These are phyloP conservation scores for Sindora glabra DNA, from an alignment of 306 rosid species.

Conservation along the genomic window DNA sequence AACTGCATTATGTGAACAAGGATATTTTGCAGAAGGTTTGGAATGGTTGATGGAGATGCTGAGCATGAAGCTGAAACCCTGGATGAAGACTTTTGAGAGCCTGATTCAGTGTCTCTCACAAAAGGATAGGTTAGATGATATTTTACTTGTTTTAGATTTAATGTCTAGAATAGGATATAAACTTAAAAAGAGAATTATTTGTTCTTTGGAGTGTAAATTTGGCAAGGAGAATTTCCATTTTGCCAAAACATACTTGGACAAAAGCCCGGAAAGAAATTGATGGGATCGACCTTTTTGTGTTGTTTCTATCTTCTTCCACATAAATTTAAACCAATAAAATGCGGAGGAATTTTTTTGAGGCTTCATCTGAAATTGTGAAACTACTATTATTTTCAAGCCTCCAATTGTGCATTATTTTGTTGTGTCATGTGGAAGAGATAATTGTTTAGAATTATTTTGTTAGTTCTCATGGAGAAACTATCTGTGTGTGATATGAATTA, in stretches of 20 bases:
- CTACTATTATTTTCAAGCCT: too few species aligned
- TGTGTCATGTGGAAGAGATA: too few species aligned
- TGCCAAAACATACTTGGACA: conserved; percentile 22
- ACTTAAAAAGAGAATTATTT: conserved; percentile 11
- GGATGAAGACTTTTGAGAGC: conserved; percentile 34
- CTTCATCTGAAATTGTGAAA: not conserved
- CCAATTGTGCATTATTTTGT: not conserved
- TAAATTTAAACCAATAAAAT: too few species aligned
- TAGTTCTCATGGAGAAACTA: too few species aligned
- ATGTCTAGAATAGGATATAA: conserved; percentile 55
- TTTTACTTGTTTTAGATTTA: conserved; percentile 47
- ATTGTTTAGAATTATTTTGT: too few species aligned
- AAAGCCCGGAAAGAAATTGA: conserved; percentile 31
- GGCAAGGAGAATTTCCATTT: too few species aligned
- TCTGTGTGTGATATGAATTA: too few species aligned
- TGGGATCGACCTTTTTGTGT: not conserved
- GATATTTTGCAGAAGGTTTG: conserved; percentile 40
- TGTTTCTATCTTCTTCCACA: conserved; percentile 17
- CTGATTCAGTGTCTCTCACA: conserved; percentile 33
- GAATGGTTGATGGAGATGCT: conserved; percentile 19
- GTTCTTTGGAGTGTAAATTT: too few species aligned
- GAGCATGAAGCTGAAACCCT: conserved; percentile 14
- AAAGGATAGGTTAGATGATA: conserved; percentile 47
- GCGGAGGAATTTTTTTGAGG: too few species aligned
- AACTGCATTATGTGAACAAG: conserved; percentile 37